Base-by-base conservation (phyloP, 1,284 basidiomycete genomes). In the Puccinia coronata region DNA sequence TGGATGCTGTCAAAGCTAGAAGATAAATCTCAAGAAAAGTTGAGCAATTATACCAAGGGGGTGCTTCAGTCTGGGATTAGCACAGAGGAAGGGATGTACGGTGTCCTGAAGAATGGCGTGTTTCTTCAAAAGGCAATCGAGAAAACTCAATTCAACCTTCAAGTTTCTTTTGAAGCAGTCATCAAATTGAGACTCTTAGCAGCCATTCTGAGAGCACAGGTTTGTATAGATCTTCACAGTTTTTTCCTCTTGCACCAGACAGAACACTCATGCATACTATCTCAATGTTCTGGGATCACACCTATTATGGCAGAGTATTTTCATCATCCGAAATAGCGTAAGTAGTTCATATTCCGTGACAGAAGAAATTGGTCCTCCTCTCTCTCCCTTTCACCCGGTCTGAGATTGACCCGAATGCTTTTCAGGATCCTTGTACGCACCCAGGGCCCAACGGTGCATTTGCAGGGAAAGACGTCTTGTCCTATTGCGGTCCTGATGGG, bases 381-480 rank as follows among this genome's bases (percentile, higher is more conserved):
- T 55, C 63, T 9, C 14, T 39, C 1, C 14, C 31, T 47, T 18
- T 25, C 47, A 41, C 63, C 63, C 11, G 20, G 47, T 25, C 2
- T n/a, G n/a, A 34, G 41, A 47, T 41, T 67, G n/a, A 67, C 28
- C 0, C 63, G 36, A 67, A n/a, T 25, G 11, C 25, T 39, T 75
- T n/a, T 18, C n/a, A 81, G 80, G 80, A 81, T 74, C 80, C 80
- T 28, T 81, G 80, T 53, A 67, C 34, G 25, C 31, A 74, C 53
- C 23, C 61, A 57, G 80, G 72, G 16, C 47, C 59, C 5, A 53
- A 55, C 25, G 80, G 80, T 23, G 72, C 59, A 39, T 74, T 74
- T 61, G 34, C n/a, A 34, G 70, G 70, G 0, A 74, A 47, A 18
- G 61, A 28, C 4, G 63, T 81, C 6, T 36, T 81, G 34, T 81